Base-by-base conservation (phyloP, 345 rosid species). In the Brassica juncea region DNA sequence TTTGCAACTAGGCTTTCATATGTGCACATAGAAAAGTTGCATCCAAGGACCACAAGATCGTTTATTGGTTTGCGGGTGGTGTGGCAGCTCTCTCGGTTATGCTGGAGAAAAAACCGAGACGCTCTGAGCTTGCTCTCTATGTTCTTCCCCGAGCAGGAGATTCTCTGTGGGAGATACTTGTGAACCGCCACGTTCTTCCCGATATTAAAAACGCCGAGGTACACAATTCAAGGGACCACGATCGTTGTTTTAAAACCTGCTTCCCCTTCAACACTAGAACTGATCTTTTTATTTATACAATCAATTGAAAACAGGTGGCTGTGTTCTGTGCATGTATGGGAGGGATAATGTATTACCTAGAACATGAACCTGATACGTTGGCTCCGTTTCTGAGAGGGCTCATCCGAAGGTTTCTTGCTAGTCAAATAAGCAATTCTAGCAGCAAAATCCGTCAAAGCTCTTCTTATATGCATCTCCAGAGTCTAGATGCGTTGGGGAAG, bases 81-180 rank as follows among this genome's bases (percentile, higher is more conserved):
- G 34, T 86, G 57, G 79, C 99, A 11, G 97, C 95, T n/a, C 95
- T 96, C 66, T 96, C 98, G 6, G 97, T 96, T 32, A 84, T 96
- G 71, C 78, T 96, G 66, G 97, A 96, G 94, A 96, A 96, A 70
- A 93, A 96, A 82, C 75, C 97, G 6, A 93, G 94, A 78, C 97
- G 98, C 59, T 83, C 95, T 49, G 99, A 96, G 88, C 97, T 96
- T 64, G 99, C 94, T 81, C 76, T 96, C 42, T 96, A 96, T 73
- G 98, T 96, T 81, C 94, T 96, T 85, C 99, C 99, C 0, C 88
- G 98, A 71, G 97, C 99, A 34, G 98, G 92, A 81, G 99, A 93
- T 77, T 96, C 99, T 65, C 82, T 92, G 74, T 93, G 98, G 99
- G 89, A 92, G 78, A 93, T 96, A 72, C 87, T 93, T 80, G 85